Evolutionary conservation across 73 alveolate genomes (phyloP), one percentile per base, ranked within the genome.

Genomic region (Symbiodinium natans): DNA sequence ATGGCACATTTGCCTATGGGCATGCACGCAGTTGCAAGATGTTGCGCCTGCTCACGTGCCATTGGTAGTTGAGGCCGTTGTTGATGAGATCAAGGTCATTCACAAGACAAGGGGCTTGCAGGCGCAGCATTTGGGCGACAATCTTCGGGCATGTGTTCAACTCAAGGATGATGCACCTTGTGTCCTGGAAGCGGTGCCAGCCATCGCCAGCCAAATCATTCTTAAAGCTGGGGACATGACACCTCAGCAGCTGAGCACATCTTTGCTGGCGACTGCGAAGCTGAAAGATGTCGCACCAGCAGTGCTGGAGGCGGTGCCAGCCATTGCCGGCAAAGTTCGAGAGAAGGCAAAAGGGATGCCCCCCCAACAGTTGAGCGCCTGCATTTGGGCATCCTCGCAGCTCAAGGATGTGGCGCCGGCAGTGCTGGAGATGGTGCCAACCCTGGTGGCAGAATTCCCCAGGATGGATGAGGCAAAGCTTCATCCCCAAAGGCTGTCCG

Each of bases 381-480:
- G 89, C 89, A 27, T 82, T 13, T 82, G 89, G 89, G 89, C 89
- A 40, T 38, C 89, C 38, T 52, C 89, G 21, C 54, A 82, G 59
- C 59, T 82, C 27, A 52, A 82, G 40, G 89, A 82, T 27, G 89
- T 82, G 19, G 63, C 27, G 59, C 89, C 89, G 38, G 9, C 85
- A 74, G 89, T 82, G 68, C 63, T 82, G 68, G 41, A 82, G 5
- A 27, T 82, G 59, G n/a, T n/a, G n/a, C n/a, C n/a, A n/a, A n/a
- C n/a, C n/a, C n/a, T n/a, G n/a, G n/a, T n/a, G n/a, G n/a, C n/a
- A n/a, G n/a, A n/a, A n/a, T n/a, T n/a, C n/a, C n/a, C n/a, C n/a
- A n/a, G n/a, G n/a, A n/a, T n/a, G n/a, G n/a, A n/a, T n/a, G n/a
- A n/a, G n/a, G n/a, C n/a, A n/a, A n/a, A n/a, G n/a, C n/a, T n/a